Conservation (phyloP, 164 flowering plant species). For the Vitis rotundifolia region DNA sequence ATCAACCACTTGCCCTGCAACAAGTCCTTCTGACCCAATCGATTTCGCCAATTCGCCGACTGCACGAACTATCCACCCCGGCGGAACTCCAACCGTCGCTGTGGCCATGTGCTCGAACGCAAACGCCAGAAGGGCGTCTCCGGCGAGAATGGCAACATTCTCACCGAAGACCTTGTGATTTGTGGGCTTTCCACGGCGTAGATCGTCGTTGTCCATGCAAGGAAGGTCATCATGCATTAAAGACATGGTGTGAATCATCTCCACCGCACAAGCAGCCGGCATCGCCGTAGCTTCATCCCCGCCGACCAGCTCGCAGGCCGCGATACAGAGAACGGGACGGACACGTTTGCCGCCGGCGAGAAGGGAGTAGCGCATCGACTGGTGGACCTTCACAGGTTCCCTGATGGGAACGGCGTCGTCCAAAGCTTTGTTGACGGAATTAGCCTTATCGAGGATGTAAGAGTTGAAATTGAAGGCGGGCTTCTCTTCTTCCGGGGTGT, state of each 20-base stretch:
- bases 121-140: constrained; percentile 70
- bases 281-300: constrained; percentile 53
- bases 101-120: constrained; percentile 68
- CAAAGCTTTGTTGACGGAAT: constrained; percentile 56
- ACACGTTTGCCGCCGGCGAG: constrained; percentile 84
- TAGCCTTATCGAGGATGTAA: constrained; percentile 51
- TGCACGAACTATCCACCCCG: constrained; percentile 43
- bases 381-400: constrained; percentile 63
- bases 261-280: constrained; percentile 78
- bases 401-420: constrained; percentile 51
- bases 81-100: constrained; percentile 42
- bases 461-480: constrained; percentile 51
- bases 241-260: constrained; percentile 90
- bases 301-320: constrained; percentile 78
- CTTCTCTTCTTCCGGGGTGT: constrained; percentile 8
- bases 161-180: constrained; percentile 78
- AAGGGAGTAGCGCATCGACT: constrained; percentile 79
- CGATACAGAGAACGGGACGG: constrained; percentile 65
- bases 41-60: constrained; percentile 57
- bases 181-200: constrained; percentile 74
- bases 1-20: constrained; percentile 80
- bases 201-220: constrained; percentile 82
- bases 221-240: constrained; percentile 82
- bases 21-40: constrained; percentile 70
- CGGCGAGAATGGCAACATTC: constrained; percentile 70